Base-by-base conservation (phyloP, 106 monocot species). In the Amphibolis antarctica region DNA sequence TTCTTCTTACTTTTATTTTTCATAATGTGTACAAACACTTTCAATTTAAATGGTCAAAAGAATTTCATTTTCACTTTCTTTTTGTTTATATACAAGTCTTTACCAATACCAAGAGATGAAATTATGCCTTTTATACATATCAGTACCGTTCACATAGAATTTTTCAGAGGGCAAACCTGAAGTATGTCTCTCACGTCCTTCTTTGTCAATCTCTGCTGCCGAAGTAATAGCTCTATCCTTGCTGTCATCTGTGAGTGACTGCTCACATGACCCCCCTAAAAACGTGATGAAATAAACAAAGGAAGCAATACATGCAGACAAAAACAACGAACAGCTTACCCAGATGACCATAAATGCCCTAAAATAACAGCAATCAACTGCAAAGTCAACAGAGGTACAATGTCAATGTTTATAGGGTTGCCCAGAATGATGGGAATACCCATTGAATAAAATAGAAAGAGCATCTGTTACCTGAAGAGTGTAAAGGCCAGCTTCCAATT, bases 401-500 rank as follows among this genome's bases (percentile, higher is more conserved):
- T 0, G 4, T 14, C 44, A 23, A 5, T 23, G 55, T n/a, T 55
- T 66, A 18, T 2, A 54, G 15, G 21, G 24, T 1, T 23, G 17
- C 0, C 14, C 15, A 42, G 1, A 45, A 50, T 22, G 21, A 26
- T 4, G 57, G 12, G 42, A 10, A 60, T 0, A 1, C 12, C 14
- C n/a, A 11, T 20, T 13, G 55, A 20, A 55, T 0, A 46, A 66
- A 36, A 60, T 29, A 69, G 31, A 27, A 44, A 19, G 53, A 0
- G 25, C 46, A 63, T 18, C 24, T 26, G 26, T 46, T 69, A 96
- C 96, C 76, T 96, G 96, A 56, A 96, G 79, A 60, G 96, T 90
- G 55, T 90, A 96, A 21, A 96, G 74, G 12, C 96, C 96, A 63
- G 82, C 89, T 79, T 96, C 96, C n/a, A 96, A 78, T 65, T 96